These are phyloP conservation scores for Clohesyomyces aquaticus DNA, from an alignment of 495 filamentous ascomycete genomes.

Conservation along the genomic window DNA sequence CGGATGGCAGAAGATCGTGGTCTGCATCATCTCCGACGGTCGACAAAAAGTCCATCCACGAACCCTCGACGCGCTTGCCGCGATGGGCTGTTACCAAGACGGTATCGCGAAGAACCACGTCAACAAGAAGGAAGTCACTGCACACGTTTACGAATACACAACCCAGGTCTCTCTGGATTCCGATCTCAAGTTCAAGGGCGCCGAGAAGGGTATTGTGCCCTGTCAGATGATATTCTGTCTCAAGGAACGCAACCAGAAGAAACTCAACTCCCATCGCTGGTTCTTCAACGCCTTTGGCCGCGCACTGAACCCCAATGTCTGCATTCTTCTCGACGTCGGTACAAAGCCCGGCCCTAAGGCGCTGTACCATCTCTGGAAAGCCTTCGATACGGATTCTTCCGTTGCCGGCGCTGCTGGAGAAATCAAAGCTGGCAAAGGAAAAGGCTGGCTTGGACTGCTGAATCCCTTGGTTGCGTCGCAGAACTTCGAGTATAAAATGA, in stretches of 20 bases:
- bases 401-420: constrained; percentile 96
- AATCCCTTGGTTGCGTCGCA: constrained; percentile 96
- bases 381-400: constrained; percentile 95
- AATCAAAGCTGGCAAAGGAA: constrained; percentile 94
- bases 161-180: constrained; percentile 95
- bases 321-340: constrained; percentile 94
- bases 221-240: constrained; percentile 98
- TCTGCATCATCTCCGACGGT: constrained; percentile 93
- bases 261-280: constrained; percentile 98
- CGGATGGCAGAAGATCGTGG: constrained; percentile 99
- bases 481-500: constrained; percentile 99
- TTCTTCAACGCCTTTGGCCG: constrained; percentile 98
- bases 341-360: constrained; percentile 84
- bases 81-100: constrained; percentile 98
- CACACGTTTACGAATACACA: constrained; percentile 98
- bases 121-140: constrained; percentile 81
- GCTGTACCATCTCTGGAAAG: constrained; percentile 99
- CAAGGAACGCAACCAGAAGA: constrained; percentile 97
- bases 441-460: constrained; percentile 76
- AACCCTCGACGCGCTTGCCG: constrained; percentile 92
- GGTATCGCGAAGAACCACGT: constrained; percentile 98
- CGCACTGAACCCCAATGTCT: constrained; percentile 91
- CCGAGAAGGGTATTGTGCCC: constrained; percentile 98
- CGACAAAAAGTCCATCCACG: constrained; percentile 91
- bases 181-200: constrained; percentile 97